These are phyloP conservation scores for Boletellus ananiceps DNA, from an alignment of 768 basidiomycete genomes.

Conservation along the genomic window DNA sequence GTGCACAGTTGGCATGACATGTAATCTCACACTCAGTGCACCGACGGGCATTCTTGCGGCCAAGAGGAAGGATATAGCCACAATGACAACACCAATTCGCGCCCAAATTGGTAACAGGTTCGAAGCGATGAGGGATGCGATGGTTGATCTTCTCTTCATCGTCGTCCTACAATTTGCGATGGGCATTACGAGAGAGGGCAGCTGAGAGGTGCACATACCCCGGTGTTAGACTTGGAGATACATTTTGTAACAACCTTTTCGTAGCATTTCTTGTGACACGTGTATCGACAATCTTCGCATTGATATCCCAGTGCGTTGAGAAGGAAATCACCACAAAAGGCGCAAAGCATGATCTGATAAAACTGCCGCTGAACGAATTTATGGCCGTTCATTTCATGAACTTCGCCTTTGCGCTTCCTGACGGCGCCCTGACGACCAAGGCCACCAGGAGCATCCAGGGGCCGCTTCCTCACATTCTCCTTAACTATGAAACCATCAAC, in stretches of 20 bases:
- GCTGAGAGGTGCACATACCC: slow-evolving; percentile 50
- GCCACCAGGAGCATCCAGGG: slow-evolving; percentile 86
- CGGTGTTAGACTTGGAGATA: slow-evolving; percentile 93
- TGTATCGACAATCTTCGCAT: slow-evolving; percentile 98
- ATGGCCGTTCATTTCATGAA: slow-evolving; percentile 99
- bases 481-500: slow-evolving; percentile 60
- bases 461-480: slow-evolving; percentile 94
- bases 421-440: slow-evolving; percentile 97
- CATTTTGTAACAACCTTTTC: slow-evolving; percentile 99
- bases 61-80: slow-evolving; percentile 95
- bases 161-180: slow-evolving; percentile 56
- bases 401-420: slow-evolving; percentile 95
- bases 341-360: slow-evolving; percentile 97
- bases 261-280: slow-evolving; percentile 98
- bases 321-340: slow-evolving; percentile 95
- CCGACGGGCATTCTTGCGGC: slow-evolving; percentile 92
- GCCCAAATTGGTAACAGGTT: slow-evolving; percentile 92
- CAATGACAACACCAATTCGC: slow-evolving; percentile 99
- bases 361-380: slow-evolving; percentile 97
- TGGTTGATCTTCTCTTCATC: slow-evolving; percentile 99
- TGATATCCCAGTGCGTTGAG: slow-evolving; percentile 97
- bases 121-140: slow-evolving; percentile 97
- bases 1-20: slow-evolving; percentile 95
- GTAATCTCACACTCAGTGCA: slow-evolving; percentile 96
- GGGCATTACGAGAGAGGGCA: slow-evolving; percentile 1